Evolutionary conservation across 768 basidiomycete species (phyloP).

Genomic region (Hirschioporus abietinus): DNA sequence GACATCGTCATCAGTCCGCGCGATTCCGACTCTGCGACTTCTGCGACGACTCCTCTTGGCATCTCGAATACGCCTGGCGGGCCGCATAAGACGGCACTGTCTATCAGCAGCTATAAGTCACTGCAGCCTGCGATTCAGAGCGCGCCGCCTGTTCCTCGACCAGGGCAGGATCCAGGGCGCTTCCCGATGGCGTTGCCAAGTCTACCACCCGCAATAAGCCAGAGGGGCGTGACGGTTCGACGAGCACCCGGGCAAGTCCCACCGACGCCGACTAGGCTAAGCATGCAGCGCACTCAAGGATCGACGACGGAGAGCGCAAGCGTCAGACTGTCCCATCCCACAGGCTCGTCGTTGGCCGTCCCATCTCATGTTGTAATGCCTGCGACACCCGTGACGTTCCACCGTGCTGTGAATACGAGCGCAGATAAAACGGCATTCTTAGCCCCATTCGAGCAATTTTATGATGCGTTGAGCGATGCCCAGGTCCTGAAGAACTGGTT

Average conservation of each 20-base stretch:
- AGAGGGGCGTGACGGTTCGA: conserved; percentile 40
- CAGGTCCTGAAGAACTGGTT: conserved; percentile 76
- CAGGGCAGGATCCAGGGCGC: conserved; percentile 33
- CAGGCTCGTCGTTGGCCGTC: conserved; percentile 11
- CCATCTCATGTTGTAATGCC: conserved; percentile 35
- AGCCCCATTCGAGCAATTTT: conserved; percentile 78
- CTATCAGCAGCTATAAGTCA: conserved; percentile 7
- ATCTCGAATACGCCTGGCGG: background rate
- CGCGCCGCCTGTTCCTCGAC: conserved; percentile 62
- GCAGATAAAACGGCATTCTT: conserved; percentile 69
- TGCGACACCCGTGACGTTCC: conserved; percentile 62
- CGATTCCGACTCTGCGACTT: conserved; percentile 47
- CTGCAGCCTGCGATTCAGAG: conserved; percentile 69
- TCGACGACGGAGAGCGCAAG: conserved; percentile 11
- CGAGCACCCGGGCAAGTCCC: conserved; percentile 59
- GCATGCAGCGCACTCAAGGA: conserved; percentile 34
- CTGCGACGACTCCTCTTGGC: conserved; percentile 13
- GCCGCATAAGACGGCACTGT: background rate
- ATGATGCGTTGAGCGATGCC: conserved; percentile 78
- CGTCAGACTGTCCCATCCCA: conserved; percentile 13
- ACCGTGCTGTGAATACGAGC: conserved; percentile 51
- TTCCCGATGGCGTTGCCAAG: conserved; percentile 65
- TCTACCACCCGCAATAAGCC: conserved; percentile 44
- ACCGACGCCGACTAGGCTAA: conserved; percentile 64
- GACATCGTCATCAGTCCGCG: conserved; percentile 75